Evolutionary conservation across 1,139 yeast genomes (phyloP), one percentile per base, ranked within the genome.

Genomic region (Wickerhamomyces sp.): DNA sequence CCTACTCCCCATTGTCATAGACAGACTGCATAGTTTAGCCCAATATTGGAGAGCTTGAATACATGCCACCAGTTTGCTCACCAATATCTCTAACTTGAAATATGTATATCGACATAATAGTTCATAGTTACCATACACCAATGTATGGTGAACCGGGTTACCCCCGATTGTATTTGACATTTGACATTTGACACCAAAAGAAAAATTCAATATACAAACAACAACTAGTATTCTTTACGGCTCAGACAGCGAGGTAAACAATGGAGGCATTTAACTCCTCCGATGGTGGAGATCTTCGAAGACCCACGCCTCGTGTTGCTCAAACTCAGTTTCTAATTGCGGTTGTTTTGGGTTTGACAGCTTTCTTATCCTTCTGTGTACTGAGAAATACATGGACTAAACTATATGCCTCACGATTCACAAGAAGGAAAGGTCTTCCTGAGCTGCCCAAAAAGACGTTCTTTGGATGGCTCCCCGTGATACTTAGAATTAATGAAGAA

Each of bases 21-120:
- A 94, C 58, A 76, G 97, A 48, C 67, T 94, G 40, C 99, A 94
- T 61, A 88, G 90, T 64, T 72, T 94, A 59, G 97, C 98, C 0
- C 98, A 94, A 59, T 94, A 94, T 58, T 92, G 98, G 98, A 66
- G 97, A 46, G 90, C 97, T 0, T 90, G 35, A 40, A 10, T n/a
- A n/a, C n/a, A n/a, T n/a, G n/a, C n/a, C n/a, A n/a, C n/a, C n/a
- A n/a, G n/a, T n/a, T n/a, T n/a, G n/a, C n/a, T n/a, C n/a, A n/a
- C n/a, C n/a, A n/a, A n/a, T n/a, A n/a, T n/a, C n/a, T n/a, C n/a
- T n/a, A n/a, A n/a, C n/a, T n/a, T n/a, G n/a, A n/a, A n/a, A n/a
- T n/a, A n/a, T n/a, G n/a, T n/a, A n/a, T n/a, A n/a, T n/a, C n/a
- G n/a, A n/a, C n/a, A n/a, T n/a, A n/a, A n/a, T n/a, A n/a, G n/a